Conservation (phyloP, 805 yeast genomes). For the Wickerhamiella siamensis region DNA sequence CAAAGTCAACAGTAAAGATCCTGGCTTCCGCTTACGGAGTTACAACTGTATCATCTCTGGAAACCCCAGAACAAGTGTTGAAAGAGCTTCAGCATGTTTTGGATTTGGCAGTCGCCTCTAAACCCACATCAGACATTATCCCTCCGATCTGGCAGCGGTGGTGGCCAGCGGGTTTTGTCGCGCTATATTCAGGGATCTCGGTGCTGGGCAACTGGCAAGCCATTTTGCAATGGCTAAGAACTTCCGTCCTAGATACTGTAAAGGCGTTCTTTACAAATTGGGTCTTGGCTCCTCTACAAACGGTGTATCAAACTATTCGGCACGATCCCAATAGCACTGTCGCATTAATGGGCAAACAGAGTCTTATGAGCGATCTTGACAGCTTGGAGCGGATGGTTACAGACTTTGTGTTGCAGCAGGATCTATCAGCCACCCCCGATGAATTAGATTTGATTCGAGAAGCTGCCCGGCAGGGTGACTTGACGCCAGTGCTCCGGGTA, state of each 20-base stretch:
- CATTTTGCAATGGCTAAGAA: constrained; percentile 41
- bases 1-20: background rate
- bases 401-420: constrained; percentile 40
- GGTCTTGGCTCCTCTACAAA: constrained; percentile 61
- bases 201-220: constrained; percentile 38
- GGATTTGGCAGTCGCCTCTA: constrained; percentile 3
- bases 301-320: constrained; percentile 64
- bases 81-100: constrained; percentile 11
- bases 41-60: background rate
- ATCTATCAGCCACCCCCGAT: background rate
- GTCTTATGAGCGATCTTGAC: constrained; percentile 61
- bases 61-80: constrained; percentile 9
- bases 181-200: constrained; percentile 22
- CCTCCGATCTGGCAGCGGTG: constrained; percentile 30
- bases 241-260: constrained; percentile 48
- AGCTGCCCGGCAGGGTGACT: constrained; percentile 50
- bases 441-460: constrained; percentile 11
- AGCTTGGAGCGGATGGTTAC: constrained; percentile 80
- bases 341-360: constrained; percentile 65
- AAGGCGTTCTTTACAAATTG: constrained; percentile 64
- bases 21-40: background rate
- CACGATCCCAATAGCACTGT: constrained; percentile 65
- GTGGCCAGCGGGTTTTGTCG: constrained; percentile 47
- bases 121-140: background rate
- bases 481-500: constrained; percentile 62